These are phyloP conservation scores for Suillus paluster DNA, from an alignment of 768 basidiomycete genomes.

Conservation along the genomic window DNA sequence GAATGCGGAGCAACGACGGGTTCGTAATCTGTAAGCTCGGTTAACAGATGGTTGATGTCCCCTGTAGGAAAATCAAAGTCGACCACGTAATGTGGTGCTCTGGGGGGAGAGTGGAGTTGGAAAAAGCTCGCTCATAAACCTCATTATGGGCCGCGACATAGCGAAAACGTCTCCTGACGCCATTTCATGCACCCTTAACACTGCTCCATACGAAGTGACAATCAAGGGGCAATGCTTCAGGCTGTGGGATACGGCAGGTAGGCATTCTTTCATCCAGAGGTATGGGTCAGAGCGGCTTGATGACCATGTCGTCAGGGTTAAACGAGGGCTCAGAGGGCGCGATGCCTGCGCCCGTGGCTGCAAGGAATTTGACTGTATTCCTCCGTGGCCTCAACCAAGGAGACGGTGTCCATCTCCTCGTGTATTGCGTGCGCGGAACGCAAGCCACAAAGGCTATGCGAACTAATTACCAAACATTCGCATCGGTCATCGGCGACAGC, in stretches of 20 bases:
- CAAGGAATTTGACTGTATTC: conserved; percentile 32
- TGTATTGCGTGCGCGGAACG: conserved; percentile 33
- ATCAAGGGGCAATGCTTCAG: conserved; percentile 23
- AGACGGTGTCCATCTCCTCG: conserved; percentile 30
- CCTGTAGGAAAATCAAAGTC: not conserved
- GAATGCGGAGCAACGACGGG: not conserved
- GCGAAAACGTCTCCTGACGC: conserved; percentile 36
- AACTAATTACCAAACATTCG: conserved; percentile 28
- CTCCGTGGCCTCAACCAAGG: conserved; percentile 33
- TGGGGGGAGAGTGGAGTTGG: conserved; percentile 48
- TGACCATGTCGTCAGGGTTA: conserved; percentile 22
- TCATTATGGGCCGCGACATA: conserved; percentile 35
- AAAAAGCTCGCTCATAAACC: conserved; percentile 50
- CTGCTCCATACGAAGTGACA: conserved; percentile 22
- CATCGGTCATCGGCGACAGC: conserved; percentile 28
- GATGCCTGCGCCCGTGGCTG: conserved; percentile 28
- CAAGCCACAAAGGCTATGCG: conserved; percentile 20
- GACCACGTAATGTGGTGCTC: conserved; percentile 39
- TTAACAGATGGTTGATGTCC: not conserved
- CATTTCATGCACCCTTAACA: conserved; percentile 41
- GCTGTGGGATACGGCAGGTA: conserved; percentile 39
- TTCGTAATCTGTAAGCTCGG: not conserved
- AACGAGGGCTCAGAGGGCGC: conserved; percentile 36
- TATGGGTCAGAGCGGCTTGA: not conserved
- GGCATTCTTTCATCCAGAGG: not conserved